A percentile compares a stretch with the other conserved stretches of the same genome.
Evolutionary conservation across 495 filamentous ascomycete genomes (phyloP).

Genomic region (Acidiella bohemica): DNA sequence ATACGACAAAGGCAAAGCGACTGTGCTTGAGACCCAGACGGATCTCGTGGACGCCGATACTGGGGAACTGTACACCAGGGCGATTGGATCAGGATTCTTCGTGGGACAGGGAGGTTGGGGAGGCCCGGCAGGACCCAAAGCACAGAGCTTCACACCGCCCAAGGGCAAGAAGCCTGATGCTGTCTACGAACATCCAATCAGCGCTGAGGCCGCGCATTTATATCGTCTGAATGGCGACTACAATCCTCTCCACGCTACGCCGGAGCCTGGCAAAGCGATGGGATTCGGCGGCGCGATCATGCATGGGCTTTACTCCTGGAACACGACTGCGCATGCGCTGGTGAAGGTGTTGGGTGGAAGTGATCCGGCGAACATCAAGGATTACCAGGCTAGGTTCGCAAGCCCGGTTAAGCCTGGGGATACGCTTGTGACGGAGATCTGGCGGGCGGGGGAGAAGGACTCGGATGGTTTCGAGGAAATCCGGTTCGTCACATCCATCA

Average conservation of each 20-base stretch:
- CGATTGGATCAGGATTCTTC: conserved; percentile 57
- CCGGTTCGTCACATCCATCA: conserved; percentile 55
- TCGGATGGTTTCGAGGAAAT: conserved; percentile 65
- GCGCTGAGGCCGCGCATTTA: conserved; percentile 53
- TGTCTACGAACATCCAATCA: conserved; percentile 54
- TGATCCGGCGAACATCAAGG: conserved; percentile 63
- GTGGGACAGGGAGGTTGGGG: conserved; percentile 81
- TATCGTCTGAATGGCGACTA: conserved; percentile 73
- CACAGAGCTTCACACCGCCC: conserved; percentile 61
- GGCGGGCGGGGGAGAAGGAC: conserved; percentile 48
- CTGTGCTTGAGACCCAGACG: conserved; percentile 68
- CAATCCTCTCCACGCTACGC: conserved; percentile 77
- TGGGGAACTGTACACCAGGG: conserved; percentile 60
- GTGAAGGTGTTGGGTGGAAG: conserved; percentile 58
- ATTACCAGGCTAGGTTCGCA: conserved; percentile 81
- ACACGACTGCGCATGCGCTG: conserved; percentile 62
- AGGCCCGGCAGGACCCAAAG: conserved; percentile 67
- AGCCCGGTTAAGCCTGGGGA: conserved; percentile 68
- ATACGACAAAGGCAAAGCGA: conserved; percentile 81
- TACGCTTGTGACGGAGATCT: conserved; percentile 51
- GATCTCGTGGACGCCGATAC: conserved; percentile 55
- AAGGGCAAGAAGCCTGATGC: conserved; percentile 59
- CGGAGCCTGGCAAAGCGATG: conserved; percentile 74
- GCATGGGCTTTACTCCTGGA: conserved; percentile 79
- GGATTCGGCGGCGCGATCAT: conserved; percentile 82